A percentile compares a stretch with the other conserved stretches of the same genome.
These are phyloP conservation scores for Calocybe gambosa DNA, from an alignment of 1,284 basidiomycete species.

Conservation along the genomic window DNA sequence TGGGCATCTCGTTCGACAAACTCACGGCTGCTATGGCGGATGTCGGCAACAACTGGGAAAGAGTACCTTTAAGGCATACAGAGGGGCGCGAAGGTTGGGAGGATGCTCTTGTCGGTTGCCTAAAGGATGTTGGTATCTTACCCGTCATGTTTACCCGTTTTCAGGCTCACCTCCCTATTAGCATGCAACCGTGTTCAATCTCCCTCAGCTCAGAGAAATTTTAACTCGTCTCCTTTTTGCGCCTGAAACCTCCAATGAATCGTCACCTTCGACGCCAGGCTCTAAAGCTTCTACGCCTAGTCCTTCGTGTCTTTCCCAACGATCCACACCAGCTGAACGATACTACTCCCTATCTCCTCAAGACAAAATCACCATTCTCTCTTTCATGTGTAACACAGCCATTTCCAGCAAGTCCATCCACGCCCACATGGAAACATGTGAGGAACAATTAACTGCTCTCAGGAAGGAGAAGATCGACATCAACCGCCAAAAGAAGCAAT, in stretches of 20 bases:
- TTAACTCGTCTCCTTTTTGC: conserved; percentile 73
- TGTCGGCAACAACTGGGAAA: conserved; percentile 77
- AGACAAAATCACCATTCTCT: conserved; percentile 82
- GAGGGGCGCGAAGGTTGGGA: conserved; percentile 81
- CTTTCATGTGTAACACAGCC: conserved; percentile 86
- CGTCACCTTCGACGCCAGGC: conserved; percentile 36
- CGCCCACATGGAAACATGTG: conserved; percentile 85
- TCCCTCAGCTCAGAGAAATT: conserved; percentile 72
- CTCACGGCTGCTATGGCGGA: conserved; percentile 62
- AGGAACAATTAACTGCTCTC: conserved; percentile 83
- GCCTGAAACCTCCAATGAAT: conserved; percentile 40
- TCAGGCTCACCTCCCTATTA: conserved; percentile 22
- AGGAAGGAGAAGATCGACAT: conserved; percentile 95
- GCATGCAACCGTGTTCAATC: conserved; percentile 72
- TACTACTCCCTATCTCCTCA: conserved; percentile 70
- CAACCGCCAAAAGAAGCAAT: conserved; percentile 80
- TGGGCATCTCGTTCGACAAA: conserved; percentile 54
- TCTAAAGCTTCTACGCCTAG: conserved; percentile 39
- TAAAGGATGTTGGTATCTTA: conserved; percentile 71
- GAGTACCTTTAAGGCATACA: conserved; percentile 57
- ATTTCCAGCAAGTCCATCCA: conserved; percentile 88
- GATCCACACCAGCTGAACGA: conserved; percentile 55
- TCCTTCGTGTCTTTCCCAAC: conserved; percentile 28
- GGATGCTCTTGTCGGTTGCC: conserved; percentile 76
- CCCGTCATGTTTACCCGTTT: neutral